Base-by-base conservation (phyloP, 2,329 filamentous ascomycete genomes). In the Talaromyces sp. region DNA sequence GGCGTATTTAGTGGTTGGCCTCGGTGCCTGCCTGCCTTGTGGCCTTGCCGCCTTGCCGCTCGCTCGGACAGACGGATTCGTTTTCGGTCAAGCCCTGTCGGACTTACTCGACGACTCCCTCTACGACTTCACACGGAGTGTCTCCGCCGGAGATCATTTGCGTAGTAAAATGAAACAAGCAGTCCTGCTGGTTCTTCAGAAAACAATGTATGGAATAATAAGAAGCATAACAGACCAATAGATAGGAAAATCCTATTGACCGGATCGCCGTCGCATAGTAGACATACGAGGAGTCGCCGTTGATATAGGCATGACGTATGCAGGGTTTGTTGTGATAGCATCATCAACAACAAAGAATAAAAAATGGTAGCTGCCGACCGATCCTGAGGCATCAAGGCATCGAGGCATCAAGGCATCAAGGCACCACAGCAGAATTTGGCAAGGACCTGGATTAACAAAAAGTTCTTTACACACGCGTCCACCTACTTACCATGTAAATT, bases 11-110 rank as follows among this genome's bases (percentile, higher is more conserved):
- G 27, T 31, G 2, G n/a, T 31, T 5, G 27, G 45, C 47, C 47
- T 43, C 47, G 60, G 47, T 50, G 60, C 60, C 47, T 54, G 47
- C 13, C 15, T 35, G 49, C 49, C 49, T 35, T 39, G 33, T 27
- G 6, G 37, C 27, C 27, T 35, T 39, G 33, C 49, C 15, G 37
- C 27, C 27, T 31, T 31, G 27, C 27, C 43, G 39, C 17, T 33
- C 43, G 39, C 17, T 33, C 49, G 61, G 61, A 45, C 39, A 47
- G 50, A 57, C 50, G 61, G 61, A 63, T 41, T 56, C 17, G 47
- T 37, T 22, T 17, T 59, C 56, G 56, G 56, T 59, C 56, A 59
- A 43, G 50, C 50, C 4, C 35, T 37, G 31, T 37, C 33, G 31
- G 10, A 25, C 54, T 57, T 8, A n/a, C n/a, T 25, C 27, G 2